phyloP scores from a whole-genome alignment of 179 eudicot species.

The Spinacia oleracea region DNA sequence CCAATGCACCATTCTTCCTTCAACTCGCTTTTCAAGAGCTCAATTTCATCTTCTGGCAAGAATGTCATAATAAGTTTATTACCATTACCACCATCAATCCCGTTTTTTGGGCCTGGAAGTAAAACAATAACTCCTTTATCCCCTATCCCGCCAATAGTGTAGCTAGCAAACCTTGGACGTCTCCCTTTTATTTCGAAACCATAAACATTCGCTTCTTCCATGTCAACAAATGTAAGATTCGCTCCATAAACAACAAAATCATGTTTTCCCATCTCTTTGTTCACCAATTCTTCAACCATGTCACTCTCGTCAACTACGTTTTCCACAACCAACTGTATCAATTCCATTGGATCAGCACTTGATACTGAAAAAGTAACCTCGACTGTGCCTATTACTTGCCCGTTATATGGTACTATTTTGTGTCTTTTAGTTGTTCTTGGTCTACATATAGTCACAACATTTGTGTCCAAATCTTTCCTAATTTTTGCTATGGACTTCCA shows the following conservation, averaged over 20 bases:
- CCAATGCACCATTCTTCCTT: constrained; percentile 31
- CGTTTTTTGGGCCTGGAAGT: constrained; percentile 36
- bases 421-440: constrained; percentile 17
- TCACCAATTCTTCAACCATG: constrained; percentile 39
- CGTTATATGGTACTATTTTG: constrained; percentile 26
- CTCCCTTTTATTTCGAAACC: constrained; percentile 49
- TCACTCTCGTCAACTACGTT: constrained; percentile 35
- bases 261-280: constrained; percentile 32
- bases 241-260: constrained; percentile 69
- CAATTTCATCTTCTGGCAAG: constrained; percentile 41
- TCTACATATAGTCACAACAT: constrained; percentile 52
- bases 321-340: constrained; percentile 35
- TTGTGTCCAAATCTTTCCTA: constrained; percentile 41
- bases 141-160: constrained; percentile 49
- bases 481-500: constrained; percentile 63
- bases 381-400: constrained; percentile 47
- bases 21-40: constrained; percentile 37
- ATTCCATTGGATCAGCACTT: constrained; percentile 21
- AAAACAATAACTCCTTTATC: constrained; percentile 67
- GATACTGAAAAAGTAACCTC: constrained; percentile 21
- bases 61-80: constrained; percentile 35
- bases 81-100: neutral
- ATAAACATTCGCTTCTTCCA: constrained; percentile 50
- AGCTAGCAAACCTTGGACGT: constrained; percentile 41
- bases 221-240: constrained; percentile 65